Conservation (phyloP, 192 early-diverging fungal genomes). For the Glomus cerebriforme region DNA sequence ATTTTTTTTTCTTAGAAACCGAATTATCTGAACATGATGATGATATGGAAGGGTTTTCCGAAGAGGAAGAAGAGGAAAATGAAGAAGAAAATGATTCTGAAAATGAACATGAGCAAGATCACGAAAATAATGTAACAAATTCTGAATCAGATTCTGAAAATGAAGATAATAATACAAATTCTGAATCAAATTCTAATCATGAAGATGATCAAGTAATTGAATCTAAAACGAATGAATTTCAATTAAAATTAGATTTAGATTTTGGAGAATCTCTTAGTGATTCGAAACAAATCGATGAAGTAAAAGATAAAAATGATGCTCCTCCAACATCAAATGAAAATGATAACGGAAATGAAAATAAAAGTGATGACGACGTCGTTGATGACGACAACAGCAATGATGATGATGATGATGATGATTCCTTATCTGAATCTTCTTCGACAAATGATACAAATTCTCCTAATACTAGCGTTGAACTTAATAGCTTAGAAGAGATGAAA, state of each 20-base stretch:
- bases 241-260: not conserved
- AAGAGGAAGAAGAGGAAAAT: too few species aligned
- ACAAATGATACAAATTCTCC: too few species aligned
- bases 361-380: too few species aligned
- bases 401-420: too few species aligned
- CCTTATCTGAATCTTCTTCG: too few species aligned
- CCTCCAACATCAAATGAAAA: not conserved
- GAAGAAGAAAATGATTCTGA: too few species aligned
- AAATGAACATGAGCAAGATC: not conserved
- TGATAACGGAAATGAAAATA: too few species aligned
- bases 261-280: not conserved
- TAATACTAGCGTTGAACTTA: too few species aligned
- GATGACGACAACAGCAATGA: too few species aligned
- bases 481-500: too few species aligned
- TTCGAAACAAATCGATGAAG: not conserved
- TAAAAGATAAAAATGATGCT: not conserved
- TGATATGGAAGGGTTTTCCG: not conserved
- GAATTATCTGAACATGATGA: not conserved
- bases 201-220: not conserved
- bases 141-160: not conserved
- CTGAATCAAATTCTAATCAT: not conserved
- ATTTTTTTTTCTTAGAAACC: too few species aligned
- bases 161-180: not conserved
- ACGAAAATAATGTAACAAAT: not conserved
- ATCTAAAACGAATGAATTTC: not conserved